Evolutionary conservation across 208 protist species (phyloP), one percentile per base, ranked within the genome.

Genomic region (Balamuthia mandrillaris): DNA sequence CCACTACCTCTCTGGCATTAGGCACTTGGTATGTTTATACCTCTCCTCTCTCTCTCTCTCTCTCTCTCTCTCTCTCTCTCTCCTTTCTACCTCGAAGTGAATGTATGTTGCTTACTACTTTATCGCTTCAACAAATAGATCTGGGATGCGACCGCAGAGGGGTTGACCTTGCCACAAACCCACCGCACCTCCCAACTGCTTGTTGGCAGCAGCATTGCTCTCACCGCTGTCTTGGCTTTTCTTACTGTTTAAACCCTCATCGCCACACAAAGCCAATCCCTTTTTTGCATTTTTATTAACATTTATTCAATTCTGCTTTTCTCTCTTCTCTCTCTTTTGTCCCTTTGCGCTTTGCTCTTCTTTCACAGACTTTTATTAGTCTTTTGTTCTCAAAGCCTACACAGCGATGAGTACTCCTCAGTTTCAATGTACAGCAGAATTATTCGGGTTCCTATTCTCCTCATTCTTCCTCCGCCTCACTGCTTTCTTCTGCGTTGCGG

Each of bases 81-180:
- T 27, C 35, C 47, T 31, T 7, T 54, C 39, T 18, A 44, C 45
- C n/a, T 33, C n/a, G 27, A 33, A 33, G 29, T 18, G 33, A 51
- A 77, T 14, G 37, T 35, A 77, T 33, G 33, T 18, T 54, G 33
- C 12, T n/a, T 58, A 77, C 16, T 24, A 60, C 29, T 31, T 1
- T 39, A 72, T 14, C 16, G 49, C 56, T n/a, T 44, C 31, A 44
- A 45, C 33, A 31, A 2, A 24, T 49, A 81, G 54, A 31, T 70
- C 56, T 88, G 85, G 85, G 85, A 88, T 68, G 44, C 66, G 63
- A 75, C 75, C 41, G 31, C 61, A 14, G 84, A 88, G 61, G 85
- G 85, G 31, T 33, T 88, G 24, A 65, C 42, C 10, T 33, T 56
- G n/a, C 33, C 45, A 47, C 29, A 33, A 49, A 44, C 47, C 39